These are phyloP conservation scores for Gossypium sturtianum DNA, from an alignment of 345 rosid genomes.

Conservation along the genomic window DNA sequence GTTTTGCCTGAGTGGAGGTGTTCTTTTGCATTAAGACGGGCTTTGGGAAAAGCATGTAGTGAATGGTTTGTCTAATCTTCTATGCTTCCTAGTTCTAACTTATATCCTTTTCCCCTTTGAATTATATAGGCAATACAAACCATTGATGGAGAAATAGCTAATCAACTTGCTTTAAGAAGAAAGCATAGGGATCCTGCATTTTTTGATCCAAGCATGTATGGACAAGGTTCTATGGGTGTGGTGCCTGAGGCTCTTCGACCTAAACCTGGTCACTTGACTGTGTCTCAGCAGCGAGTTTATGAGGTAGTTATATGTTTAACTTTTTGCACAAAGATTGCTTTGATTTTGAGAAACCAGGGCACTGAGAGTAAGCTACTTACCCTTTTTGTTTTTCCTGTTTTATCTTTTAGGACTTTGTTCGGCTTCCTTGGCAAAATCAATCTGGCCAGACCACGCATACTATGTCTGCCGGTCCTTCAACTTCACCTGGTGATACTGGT, in stretches of 20 bases:
- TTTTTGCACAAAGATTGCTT: constrained; percentile 8
- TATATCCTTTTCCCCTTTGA: not conserved
- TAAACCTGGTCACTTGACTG: constrained; percentile 85
- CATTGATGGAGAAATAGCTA: constrained; percentile 82
- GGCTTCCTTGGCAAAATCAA: constrained; percentile 95
- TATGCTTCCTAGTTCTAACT: not conserved
- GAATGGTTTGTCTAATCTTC: not conserved
- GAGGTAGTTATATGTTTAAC: constrained; percentile 43
- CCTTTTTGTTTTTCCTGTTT: not conserved
- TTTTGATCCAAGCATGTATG: constrained; percentile 65
- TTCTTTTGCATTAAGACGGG: not conserved
- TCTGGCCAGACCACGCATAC: constrained; percentile 62
- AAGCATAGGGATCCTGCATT: constrained; percentile 76
- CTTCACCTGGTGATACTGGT: constrained; percentile 46
- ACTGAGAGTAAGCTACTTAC: not conserved
- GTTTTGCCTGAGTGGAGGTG: not conserved
- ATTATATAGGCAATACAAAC: constrained; percentile 70
- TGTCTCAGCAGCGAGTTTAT: constrained; percentile 90
- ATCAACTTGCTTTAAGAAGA: constrained; percentile 66
- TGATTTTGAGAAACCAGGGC: constrained; percentile 7
- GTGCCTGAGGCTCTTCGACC: constrained; percentile 94
- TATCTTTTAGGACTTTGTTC: constrained; percentile 29
- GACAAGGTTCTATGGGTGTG: constrained; percentile 67
- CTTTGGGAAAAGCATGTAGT: not conserved
- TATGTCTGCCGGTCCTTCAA: constrained; percentile 43